Base-by-base conservation (phyloP, 768 basidiomycete genomes). In the Rhodotorula graminis region DNA sequence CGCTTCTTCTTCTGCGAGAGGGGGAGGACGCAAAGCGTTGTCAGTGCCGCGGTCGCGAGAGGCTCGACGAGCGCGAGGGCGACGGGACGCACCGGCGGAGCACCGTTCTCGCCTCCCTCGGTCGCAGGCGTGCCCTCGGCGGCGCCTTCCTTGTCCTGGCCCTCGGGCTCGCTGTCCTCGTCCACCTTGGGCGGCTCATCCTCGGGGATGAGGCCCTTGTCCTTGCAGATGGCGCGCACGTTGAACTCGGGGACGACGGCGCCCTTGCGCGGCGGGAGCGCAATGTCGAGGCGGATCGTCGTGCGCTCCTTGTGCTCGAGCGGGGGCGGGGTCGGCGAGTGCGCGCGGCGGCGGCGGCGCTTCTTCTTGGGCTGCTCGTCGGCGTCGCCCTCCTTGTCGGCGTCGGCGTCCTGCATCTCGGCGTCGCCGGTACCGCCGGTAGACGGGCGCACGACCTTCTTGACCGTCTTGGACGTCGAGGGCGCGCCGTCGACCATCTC, bases 151-250 rank as follows among this genome's bases (percentile, higher is more conserved):
- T 75, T 67, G 55, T 46, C 62, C 25, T 60, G 59, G 23, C 56
- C 65, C 15, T 67, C 70, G 14, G 25, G 66, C 7, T 52, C 61
- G 44, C 37, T 25, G 40, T 62, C 62, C 29, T 47, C 58, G 18
- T 31, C 62, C 19, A 64, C 53, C 37, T 65, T 50, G 58, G 56
- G 50, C n/a, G 63, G 42, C 58, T 55, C 44, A 50, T 47, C n/a
- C 55, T 68, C 73, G 31, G 63, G 55, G 10, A 70, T 5, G 42
- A 69, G 61, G 4, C 75, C 75, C 5, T 64, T 59, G 14, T 58
- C 67, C 50, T 61, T 67, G 27, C 69, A 71, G 25, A 76, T n/a
- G n/a, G 55, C 55, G 16, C 50, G 56, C 2, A 76, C 50, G 69
- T 67, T 73, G 75, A 55, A 68, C 31, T 64, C 40, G 27, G 71